Evolutionary conservation across 164 flowering plant species (phyloP).

Genomic region (Umbellularia californica): DNA sequence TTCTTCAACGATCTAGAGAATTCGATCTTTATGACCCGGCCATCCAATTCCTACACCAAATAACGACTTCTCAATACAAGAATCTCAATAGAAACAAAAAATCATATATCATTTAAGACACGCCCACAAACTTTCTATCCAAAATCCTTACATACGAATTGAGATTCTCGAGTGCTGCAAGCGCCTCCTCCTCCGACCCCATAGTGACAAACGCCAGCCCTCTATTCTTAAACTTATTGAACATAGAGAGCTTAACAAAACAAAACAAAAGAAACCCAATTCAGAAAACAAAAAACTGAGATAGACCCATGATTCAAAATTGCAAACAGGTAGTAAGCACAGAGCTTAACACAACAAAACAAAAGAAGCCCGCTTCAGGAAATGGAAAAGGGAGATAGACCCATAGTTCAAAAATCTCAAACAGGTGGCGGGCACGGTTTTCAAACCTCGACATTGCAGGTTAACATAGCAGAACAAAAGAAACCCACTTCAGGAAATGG

Average conservation of each 20-base stretch:
- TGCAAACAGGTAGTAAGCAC: no score
- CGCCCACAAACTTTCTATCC: background rate
- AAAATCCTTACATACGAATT: slow-evolving; percentile 53
- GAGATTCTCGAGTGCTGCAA: slow-evolving; percentile 55
- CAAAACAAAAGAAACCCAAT: slow-evolving; percentile 1
- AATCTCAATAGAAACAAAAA: background rate
- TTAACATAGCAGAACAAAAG: slow-evolving; percentile 17
- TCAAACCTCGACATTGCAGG: slow-evolving; percentile 60
- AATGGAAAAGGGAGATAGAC: background rate
- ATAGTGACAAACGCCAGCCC: slow-evolving; percentile 79
- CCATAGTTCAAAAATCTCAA: background rate
- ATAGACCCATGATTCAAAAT: no score
- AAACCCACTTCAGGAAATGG: slow-evolving; percentile 9
- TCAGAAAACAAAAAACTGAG: slow-evolving; percentile 6
- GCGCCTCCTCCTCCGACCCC: slow-evolving; percentile 80
- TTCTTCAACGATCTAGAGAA: slow-evolving; percentile 50
- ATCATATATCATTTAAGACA: background rate
- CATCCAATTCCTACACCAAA: slow-evolving; percentile 52
- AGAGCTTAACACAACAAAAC: slow-evolving; percentile 37
- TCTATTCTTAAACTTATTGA: slow-evolving; percentile 57
- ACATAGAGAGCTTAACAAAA: slow-evolving; percentile 59
- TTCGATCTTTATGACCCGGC: slow-evolving; percentile 49
- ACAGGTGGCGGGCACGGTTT: background rate
- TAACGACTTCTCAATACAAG: background rate
- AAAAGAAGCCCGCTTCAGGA: slow-evolving; percentile 6